Conservation (phyloP, 129 eudicot genomes). For the Pulicaria dysenterica region DNA sequence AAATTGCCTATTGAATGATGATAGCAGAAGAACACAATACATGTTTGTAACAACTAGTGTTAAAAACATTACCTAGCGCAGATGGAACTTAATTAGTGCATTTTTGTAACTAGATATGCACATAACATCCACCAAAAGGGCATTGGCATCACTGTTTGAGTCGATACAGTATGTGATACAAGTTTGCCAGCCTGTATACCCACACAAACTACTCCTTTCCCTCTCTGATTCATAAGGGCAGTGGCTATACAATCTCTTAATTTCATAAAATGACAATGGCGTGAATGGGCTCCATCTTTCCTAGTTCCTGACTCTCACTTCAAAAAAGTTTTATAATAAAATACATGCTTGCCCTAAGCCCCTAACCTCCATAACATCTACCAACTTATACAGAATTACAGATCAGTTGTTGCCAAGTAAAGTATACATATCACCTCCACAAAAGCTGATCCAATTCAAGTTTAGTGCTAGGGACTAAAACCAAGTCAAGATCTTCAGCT, state of each 20-base stretch:
- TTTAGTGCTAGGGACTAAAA: neutral
- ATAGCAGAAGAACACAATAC: neutral
- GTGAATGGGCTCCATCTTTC: neutral
- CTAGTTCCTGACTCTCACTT: neutral
- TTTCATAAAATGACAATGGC: neutral
- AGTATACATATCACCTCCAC: neutral
- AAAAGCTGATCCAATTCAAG: conserved; percentile 17
- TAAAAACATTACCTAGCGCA: conserved; percentile 1
- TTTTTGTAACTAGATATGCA: conserved; percentile 6
- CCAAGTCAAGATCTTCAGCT: conserved; percentile 19
- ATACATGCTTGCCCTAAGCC: too few relatives aligned
- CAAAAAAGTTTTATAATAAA: neutral
- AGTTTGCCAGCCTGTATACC: conserved; percentile 11
- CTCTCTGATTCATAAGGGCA: conserved; percentile 8
- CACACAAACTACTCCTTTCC: neutral
- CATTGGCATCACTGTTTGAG: conserved; percentile 5
- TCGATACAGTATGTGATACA: neutral
- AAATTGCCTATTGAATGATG: neutral
- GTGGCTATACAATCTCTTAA: conserved; percentile 7
- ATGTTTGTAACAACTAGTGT: neutral
- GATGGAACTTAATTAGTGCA: neutral
- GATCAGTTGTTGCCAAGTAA: neutral
- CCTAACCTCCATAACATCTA: neutral
- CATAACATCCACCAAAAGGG: conserved; percentile 4
- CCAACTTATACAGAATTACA: conserved; percentile 27